Base-by-base conservation (phyloP, 169 alveolate genomes). In the Plasmodium gonderi region DNA sequence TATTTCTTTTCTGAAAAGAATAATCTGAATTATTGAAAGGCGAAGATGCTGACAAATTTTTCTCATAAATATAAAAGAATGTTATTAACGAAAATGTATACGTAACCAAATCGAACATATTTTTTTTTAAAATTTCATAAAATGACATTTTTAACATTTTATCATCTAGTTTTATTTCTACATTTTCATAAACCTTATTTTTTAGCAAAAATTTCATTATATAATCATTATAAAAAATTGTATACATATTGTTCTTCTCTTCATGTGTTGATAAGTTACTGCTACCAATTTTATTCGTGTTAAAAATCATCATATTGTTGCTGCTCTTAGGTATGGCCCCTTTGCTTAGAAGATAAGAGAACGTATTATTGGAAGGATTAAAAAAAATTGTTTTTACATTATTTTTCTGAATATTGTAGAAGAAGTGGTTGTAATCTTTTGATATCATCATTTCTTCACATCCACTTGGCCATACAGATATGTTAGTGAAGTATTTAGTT, bases 141-240 rank as follows among this genome's bases (percentile, higher is more conserved):
- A 89, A 8, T 9, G 94, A 64, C 2, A 33, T 1, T 36, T 77
- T 89, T 6, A 64, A 8, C 51, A 60, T 23, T 44, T 42, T 89
- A 0, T 89, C 94, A 20, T 89, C 90, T 11, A 89, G 14, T 77
- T 31, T 20, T 5, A 89, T 44, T 29, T 89, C 90, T 33, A 89
- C 75, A 64, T 89, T 40, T 89, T 89, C 94, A 17, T 89, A 89
- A 4, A 54, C 7, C 72, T 77, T 76, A 64, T 89, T 89, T 89
- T 89, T 89, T 3, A 89, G 36, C 11, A 89, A n/a, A 77, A 76
- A 89, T 26, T 77, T 77, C 94, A 89, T 77, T 12, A 89, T 76
- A 47, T 77, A 89, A 26, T 89, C 94, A 64, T 75, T 76, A 23
- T 89, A 89, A 64, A 76, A 89, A 12, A 78, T 45, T 44, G 90